These are phyloP conservation scores for Achaetomium macrosporum DNA, from an alignment of 2,329 filamentous ascomycete species.

Conservation along the genomic window DNA sequence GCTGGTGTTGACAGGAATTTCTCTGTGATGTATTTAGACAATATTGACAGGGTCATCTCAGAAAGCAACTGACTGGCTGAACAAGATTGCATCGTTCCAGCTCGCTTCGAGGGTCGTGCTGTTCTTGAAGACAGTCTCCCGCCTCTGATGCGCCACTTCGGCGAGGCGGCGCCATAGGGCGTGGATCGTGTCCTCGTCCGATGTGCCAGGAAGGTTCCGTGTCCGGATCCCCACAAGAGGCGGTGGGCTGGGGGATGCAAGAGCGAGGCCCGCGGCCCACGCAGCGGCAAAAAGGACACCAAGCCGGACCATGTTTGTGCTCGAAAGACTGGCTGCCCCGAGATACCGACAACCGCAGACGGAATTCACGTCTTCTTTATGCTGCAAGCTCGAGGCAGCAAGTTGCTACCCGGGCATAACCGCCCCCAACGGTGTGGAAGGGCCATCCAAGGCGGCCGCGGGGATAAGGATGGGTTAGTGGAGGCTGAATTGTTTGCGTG, in stretches of 20 bases:
- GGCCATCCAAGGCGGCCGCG: too few relatives aligned
- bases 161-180: conserved; percentile 24
- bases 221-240: conserved; percentile 19
- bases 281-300: neutral
- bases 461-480: too few relatives aligned
- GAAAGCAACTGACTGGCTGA: conserved; percentile 21
- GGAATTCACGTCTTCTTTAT: too few relatives aligned
- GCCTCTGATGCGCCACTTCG: conserved; percentile 14
- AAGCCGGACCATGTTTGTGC: conserved; percentile 4
- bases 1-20: neutral
- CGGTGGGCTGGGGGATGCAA: neutral
- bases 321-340: too few relatives aligned
- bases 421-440: too few relatives aligned
- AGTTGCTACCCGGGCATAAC: too few relatives aligned
- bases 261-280: conserved; percentile 8
- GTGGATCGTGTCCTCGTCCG: conserved; percentile 21
- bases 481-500: too few relatives aligned
- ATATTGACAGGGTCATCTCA: neutral
- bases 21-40: neutral
- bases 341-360: too few relatives aligned
- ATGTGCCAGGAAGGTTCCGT: conserved; percentile 20
- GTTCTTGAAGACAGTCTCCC: conserved; percentile 26
- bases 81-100: conserved; percentile 35
- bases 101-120: conserved; percentile 34
- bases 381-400: too few relatives aligned